Percentiles rank a stretch among this genome's conserved stretches.
Conservation (phyloP, 441 rosid species). For the Aleurites moluccanus region DNA sequence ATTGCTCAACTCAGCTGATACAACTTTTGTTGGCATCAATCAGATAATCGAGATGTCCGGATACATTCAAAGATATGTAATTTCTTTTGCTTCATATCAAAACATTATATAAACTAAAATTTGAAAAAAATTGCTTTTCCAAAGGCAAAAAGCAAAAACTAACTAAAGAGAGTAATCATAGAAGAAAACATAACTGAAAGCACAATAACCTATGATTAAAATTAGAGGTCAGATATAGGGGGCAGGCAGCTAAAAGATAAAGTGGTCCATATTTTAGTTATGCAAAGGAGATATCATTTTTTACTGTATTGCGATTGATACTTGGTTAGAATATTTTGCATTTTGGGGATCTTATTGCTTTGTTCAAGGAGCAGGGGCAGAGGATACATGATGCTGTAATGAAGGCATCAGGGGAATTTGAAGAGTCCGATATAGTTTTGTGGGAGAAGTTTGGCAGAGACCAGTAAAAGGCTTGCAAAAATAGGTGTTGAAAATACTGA, state of each 20-base stretch:
- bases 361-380: conserved; percentile 73
- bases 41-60: background rate
- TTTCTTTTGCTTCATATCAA: too few species aligned
- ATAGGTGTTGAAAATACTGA: conserved; percentile 54
- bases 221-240: too few species aligned
- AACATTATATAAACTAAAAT: too few species aligned
- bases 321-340: background rate
- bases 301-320: too few species aligned
- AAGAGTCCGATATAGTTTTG: conserved; percentile 39
- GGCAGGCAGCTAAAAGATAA: too few species aligned
- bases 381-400: conserved; percentile 74
- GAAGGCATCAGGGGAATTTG: conserved; percentile 61
- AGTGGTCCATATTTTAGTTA: background rate
- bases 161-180: too few species aligned
- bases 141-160: background rate
- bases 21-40: background rate
- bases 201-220: too few species aligned
- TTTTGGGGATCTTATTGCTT: conserved; percentile 22
- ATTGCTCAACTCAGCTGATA: background rate
- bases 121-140: too few species aligned
- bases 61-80: background rate
- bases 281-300: too few species aligned
- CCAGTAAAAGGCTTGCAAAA: conserved; percentile 46
- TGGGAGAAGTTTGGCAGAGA: conserved; percentile 55
- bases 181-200: too few species aligned